These are phyloP conservation scores for Areca catechu DNA, from an alignment of 176 grass and related monocot species.

Conservation along the genomic window DNA sequence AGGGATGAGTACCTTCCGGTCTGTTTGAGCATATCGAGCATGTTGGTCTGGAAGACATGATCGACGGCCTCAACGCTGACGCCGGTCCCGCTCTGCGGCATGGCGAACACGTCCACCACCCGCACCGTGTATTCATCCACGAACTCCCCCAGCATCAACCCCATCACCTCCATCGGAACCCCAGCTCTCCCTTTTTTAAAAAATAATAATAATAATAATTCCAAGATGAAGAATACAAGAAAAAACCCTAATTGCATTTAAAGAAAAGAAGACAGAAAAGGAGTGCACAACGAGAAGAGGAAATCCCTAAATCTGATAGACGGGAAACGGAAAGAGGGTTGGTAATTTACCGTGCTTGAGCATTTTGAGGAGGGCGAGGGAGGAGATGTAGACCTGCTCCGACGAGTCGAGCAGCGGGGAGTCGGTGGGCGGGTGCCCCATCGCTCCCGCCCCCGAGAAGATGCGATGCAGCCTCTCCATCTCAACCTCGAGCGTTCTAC, in stretches of 20 bases:
- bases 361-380: conserved; percentile 98
- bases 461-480: conserved; percentile 94
- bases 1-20: conserved; percentile 49
- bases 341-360: conserved; percentile 79
- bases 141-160: conserved; percentile 94
- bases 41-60: conserved; percentile 97
- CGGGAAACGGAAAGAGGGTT: background rate
- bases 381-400: conserved; percentile 99
- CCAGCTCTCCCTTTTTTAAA: conserved; percentile 63
- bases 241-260: background rate
- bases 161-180: conserved; percentile 98
- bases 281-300: too few species aligned
- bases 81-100: conserved; percentile 97
- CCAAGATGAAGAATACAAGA: background rate
- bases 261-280: too few species aligned
- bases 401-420: conserved; percentile 95
- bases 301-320: too few species aligned
- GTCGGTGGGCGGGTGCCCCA: conserved; percentile 84
- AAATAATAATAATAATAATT: too few species aligned
- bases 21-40: conserved; percentile 99
- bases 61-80: conserved; percentile 95
- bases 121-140: conserved; percentile 96
- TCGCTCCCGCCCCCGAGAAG: conserved; percentile 67
- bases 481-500: background rate
- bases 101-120: conserved; percentile 91